Base-by-base conservation (phyloP, 2,329 filamentous ascomycete genomes). In the Myrmaecium sp. region DNA sequence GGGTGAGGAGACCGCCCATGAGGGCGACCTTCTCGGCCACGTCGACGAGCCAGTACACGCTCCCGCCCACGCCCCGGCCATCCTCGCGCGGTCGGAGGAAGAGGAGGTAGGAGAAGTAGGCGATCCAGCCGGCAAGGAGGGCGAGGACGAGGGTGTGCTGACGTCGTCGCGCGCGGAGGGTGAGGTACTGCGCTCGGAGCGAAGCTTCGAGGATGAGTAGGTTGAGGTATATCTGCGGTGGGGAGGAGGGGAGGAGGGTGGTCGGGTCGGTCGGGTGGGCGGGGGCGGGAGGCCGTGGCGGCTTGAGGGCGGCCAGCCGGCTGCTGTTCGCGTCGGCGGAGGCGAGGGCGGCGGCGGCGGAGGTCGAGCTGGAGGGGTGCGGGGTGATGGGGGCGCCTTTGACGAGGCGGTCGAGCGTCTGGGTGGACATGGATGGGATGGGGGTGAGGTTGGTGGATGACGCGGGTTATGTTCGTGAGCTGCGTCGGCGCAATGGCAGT, bases 41-140 rank as follows among this genome's bases (percentile, higher is more conserved):
- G 44, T 95, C 86, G 3, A 95, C 69, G 15, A 91, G 74, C 86
- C 86, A 95, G 62, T 98, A 98, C 28, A 93, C 82, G 9, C 77
- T 86, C 17, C 89, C 86, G 27, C 89, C 89, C 5, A 93, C 72
- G 19, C 86, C 86, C 38, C 69, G 73, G 37, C 86, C 86, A 59
- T 95, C 86, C 52, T 94, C 86, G 37, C 86, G 73, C n/a, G 84
- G 84, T n/a, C 82, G 78, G 37, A 95, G 67, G 60, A 92, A 95
- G 25, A 95, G 67, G 7, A 81, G 76, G 53, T 94, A 94, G 36
- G 73, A 73, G 55, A 94, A 95, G 42, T 77, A 76, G 34, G 69
- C 55, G 24, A 82, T 74, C 89, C 89, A 98, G 15, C 75, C 46
- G 4, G 68, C 67, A 15, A 98, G 66, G 7, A 92, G 62, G 11